phyloP scores from a whole-genome alignment of 2,329 filamentous ascomycete species.

The Calonectria pteridis region DNA sequence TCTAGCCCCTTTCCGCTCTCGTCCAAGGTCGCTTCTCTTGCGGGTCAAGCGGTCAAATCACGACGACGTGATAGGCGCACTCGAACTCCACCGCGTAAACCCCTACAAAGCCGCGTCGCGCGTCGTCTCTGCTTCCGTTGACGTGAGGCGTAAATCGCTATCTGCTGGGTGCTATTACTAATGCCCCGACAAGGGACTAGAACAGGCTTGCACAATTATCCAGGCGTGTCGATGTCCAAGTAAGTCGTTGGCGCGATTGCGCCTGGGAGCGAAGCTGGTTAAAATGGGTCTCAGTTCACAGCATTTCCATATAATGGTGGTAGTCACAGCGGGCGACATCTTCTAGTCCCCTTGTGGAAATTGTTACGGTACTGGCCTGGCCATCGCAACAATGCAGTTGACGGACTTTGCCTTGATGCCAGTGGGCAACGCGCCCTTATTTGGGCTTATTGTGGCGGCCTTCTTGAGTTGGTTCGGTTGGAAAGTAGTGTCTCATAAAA shows the following conservation, averaged over 20 bases:
- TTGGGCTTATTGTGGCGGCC: not conserved
- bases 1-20: not conserved
- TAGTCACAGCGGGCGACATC: too few species aligned
- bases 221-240: not conserved
- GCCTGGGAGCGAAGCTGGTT: not conserved
- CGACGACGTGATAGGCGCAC: not conserved
- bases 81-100: not conserved
- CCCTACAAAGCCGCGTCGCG: not conserved
- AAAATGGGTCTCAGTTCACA: not conserved
- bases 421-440: not conserved
- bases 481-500: not conserved
- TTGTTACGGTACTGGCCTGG: not conserved
- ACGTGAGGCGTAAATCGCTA: not conserved
- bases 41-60: not conserved
- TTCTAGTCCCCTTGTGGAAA: not conserved
- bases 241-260: not conserved
- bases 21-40: not conserved
- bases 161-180: not conserved
- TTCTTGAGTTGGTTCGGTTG: not conserved
- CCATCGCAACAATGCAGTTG: not conserved
- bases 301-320: not conserved
- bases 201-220: not conserved
- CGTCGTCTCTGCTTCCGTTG: not conserved
- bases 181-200: not conserved
- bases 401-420: not conserved